These are phyloP conservation scores for Mycena floridula DNA, from an alignment of 768 basidiomycete species.

Conservation along the genomic window DNA sequence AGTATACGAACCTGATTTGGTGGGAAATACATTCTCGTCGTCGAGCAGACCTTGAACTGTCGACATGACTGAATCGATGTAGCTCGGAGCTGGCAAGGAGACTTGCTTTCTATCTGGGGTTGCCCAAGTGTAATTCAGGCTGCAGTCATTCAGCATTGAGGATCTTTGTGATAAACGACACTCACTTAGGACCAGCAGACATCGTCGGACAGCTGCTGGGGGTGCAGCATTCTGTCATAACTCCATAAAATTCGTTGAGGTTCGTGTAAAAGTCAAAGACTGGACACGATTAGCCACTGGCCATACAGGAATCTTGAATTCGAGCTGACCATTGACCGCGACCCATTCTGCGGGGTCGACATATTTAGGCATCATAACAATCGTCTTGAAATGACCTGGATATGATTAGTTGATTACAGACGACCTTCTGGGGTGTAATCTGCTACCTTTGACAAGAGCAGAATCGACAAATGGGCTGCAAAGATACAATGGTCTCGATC, in stretches of 20 bases:
- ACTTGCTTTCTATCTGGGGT: slow-evolving; percentile 88
- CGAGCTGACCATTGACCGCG: slow-evolving; percentile 80
- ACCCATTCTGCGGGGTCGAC: slow-evolving; percentile 97
- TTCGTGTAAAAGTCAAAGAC: slow-evolving; percentile 98
- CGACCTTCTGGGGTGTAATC: too few relatives aligned
- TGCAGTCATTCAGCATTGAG: slow-evolving; percentile 22
- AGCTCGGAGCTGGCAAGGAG: slow-evolving; percentile 86
- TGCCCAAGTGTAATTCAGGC: slow-evolving; percentile 92
- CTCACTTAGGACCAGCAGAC: slow-evolving; percentile 83
- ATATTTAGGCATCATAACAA: slow-evolving; percentile 93
- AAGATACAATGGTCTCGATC: slow-evolving; percentile 72
- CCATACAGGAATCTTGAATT: neutral
- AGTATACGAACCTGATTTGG: slow-evolving; percentile 84
- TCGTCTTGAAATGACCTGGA: slow-evolving; percentile 99
- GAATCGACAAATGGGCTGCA: slow-evolving; percentile 94
- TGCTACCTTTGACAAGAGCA: slow-evolving; percentile 93
- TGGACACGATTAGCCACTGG: slow-evolving; percentile 20
- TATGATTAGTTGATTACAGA: too few relatives aligned
- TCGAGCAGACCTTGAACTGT: slow-evolving; percentile 93
- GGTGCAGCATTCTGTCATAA: slow-evolving; percentile 90
- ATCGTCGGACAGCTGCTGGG: slow-evolving; percentile 86
- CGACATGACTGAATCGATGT: slow-evolving; percentile 98
- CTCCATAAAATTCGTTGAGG: slow-evolving; percentile 94
- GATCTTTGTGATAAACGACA: slow-evolving; percentile 8
- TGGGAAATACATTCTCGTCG: slow-evolving; percentile 92